These are phyloP conservation scores for Phytophthora citricola DNA, from an alignment of 352 stramenopile genomes.

Conservation along the genomic window DNA sequence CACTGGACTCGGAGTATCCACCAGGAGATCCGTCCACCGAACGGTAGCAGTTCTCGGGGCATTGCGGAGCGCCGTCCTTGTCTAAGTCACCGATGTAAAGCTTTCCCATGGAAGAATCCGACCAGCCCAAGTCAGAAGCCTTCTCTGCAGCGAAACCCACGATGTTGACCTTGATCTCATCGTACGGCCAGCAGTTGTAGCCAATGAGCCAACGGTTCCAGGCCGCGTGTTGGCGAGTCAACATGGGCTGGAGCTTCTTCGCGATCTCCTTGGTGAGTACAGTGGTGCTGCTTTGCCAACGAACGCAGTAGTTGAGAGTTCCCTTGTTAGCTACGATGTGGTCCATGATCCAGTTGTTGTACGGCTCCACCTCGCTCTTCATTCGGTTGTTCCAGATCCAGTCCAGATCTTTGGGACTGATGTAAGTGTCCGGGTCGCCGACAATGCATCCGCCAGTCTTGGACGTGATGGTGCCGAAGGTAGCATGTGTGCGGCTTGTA, in stretches of 20 bases:
- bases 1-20: constrained; percentile 26
- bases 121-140: too few species aligned
- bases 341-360: constrained; percentile 35
- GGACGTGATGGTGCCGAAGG: constrained; percentile 35
- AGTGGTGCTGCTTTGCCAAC: constrained; percentile 45
- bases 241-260: constrained; percentile 46
- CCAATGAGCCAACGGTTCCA: constrained; percentile 37
- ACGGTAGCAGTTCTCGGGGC: constrained; percentile 40
- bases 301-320: constrained; percentile 50
- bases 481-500: too few species aligned
- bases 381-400: constrained; percentile 37
- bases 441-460: constrained; percentile 23
- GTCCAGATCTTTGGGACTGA: constrained; percentile 20
- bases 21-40: neutral
- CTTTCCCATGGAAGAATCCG: constrained; percentile 38
- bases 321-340: constrained; percentile 42
- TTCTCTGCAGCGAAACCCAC: too few species aligned
- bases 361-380: neutral
- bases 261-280: constrained; percentile 40
- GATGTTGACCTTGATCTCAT: constrained; percentile 34
- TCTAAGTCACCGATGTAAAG: constrained; percentile 33
- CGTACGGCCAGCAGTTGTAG: constrained; percentile 35
- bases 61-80: constrained; percentile 25
- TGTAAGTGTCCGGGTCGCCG: constrained; percentile 21
- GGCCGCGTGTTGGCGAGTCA: constrained; percentile 32